Percentiles rank a stretch among this genome's conserved stretches.
Evolutionary conservation across 352 stramenopile genomes (phyloP).

Genomic region (Globisporangium radiosum): DNA sequence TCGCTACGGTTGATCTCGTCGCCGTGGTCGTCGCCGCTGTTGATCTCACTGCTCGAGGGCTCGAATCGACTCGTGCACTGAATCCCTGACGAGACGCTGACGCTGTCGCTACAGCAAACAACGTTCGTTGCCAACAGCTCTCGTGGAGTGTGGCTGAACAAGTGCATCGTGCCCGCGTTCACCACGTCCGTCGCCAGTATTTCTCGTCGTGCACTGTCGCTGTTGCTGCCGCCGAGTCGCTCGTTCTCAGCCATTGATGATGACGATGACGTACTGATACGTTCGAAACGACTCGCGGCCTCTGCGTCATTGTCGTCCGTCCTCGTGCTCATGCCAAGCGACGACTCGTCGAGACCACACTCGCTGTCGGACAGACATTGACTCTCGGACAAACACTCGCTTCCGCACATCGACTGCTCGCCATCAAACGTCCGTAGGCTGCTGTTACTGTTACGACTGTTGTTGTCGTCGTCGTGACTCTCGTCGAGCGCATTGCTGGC

Average conservation of each 20-base stretch:
- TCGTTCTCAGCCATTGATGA: not conserved
- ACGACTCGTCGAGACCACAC: conserved; percentile 2
- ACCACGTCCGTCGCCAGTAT: too few relatives aligned
- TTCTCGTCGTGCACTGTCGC: not conserved
- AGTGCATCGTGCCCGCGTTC: not conserved
- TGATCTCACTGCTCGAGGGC: not conserved
- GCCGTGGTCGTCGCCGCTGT: not conserved
- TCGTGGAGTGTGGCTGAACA: not conserved
- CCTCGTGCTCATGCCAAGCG: not conserved
- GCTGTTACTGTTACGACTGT: too few relatives aligned
- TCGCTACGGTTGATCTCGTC: not conserved
- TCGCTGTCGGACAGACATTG: conserved; percentile 7
- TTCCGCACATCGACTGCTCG: conserved; percentile 4
- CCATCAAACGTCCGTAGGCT: too few relatives aligned
- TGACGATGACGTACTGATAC: too few relatives aligned
- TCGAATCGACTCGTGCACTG: not conserved
- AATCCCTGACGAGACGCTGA: too few relatives aligned
- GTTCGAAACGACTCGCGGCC: too few relatives aligned
- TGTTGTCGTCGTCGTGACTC: not conserved
- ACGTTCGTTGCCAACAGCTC: not conserved
- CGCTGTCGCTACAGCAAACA: not conserved
- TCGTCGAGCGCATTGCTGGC: not conserved
- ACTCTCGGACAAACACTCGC: conserved; percentile 15
- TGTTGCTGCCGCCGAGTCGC: not conserved
- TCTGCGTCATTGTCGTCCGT: not conserved